A percentile compares a stretch with the other conserved stretches of the same genome.
Evolutionary conservation across 1,139 yeast genomes (phyloP).

Genomic region (Ashbya aceris): DNA sequence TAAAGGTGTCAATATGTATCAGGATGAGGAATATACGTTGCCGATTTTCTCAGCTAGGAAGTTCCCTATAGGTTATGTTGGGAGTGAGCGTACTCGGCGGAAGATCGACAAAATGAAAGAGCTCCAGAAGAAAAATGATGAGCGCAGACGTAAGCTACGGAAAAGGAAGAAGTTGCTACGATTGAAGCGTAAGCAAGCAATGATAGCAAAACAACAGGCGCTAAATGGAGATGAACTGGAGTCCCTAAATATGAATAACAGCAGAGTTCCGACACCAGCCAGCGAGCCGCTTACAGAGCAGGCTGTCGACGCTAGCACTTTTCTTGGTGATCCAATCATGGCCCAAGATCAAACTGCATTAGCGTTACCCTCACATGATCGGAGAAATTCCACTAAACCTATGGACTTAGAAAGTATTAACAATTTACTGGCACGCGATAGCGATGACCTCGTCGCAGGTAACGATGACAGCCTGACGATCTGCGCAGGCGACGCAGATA

Average conservation of each 20-base stretch:
- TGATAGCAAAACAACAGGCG: constrained; percentile 19
- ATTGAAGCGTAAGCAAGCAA: constrained; percentile 23
- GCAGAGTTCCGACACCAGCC: background rate
- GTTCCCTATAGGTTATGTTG: constrained; percentile 31
- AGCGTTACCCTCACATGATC: constrained; percentile 5
- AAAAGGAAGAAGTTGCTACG: constrained; percentile 27
- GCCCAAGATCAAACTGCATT: constrained; percentile 1
- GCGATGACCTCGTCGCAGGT: constrained; percentile 11
- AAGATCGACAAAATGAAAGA: constrained; percentile 30
- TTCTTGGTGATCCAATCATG: background rate
- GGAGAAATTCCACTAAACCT: constrained; percentile 22
- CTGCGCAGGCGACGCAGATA: constrained; percentile 25
- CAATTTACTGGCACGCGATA: constrained; percentile 15
- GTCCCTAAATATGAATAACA: background rate
- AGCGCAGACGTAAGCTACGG: constrained; percentile 24
- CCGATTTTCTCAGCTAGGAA: constrained; percentile 26
- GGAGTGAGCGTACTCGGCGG: constrained; percentile 29
- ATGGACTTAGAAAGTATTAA: constrained; percentile 26
- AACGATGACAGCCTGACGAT: constrained; percentile 8
- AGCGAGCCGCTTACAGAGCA: background rate
- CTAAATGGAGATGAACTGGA: constrained; percentile 5
- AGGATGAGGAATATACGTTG: constrained; percentile 28
- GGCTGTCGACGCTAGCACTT: too few relatives aligned
- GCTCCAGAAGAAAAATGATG: constrained; percentile 26
- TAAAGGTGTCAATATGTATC: constrained; percentile 41